A percentile compares a stretch with the other conserved stretches of the same genome.
phyloP scores from a whole-genome alignment of 768 basidiomycete species.

The Lyophyllum decastes region DNA sequence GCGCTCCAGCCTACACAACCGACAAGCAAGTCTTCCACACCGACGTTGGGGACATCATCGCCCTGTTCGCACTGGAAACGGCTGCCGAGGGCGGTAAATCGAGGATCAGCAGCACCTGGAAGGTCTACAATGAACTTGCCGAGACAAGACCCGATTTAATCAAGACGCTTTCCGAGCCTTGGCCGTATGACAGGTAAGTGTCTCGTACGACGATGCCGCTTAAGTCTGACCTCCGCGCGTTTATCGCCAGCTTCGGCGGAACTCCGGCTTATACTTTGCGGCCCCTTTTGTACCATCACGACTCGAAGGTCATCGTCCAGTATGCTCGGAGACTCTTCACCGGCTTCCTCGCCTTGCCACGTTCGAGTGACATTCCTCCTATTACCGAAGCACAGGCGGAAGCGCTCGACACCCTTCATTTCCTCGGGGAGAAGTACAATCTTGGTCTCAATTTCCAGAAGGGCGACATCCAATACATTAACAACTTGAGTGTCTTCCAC shows the following conservation, averaged over 20 bases:
- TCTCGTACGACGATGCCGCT: not conserved
- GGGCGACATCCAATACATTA: conserved; percentile 50
- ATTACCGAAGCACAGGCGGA: conserved; percentile 49
- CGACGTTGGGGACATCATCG: conserved; percentile 45
- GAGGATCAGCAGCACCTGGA: conserved; percentile 42
- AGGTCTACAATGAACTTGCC: conserved; percentile 48
- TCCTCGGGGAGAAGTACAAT: conserved; percentile 40
- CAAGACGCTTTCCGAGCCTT: conserved; percentile 39
- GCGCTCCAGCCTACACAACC: conserved; percentile 27
- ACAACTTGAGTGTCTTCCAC: conserved; percentile 42
- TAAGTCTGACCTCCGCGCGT: no score
- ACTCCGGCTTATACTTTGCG: conserved; percentile 34
- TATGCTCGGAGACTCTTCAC: conserved; percentile 48
- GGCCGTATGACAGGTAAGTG: conserved; percentile 39
- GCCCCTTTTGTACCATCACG: conserved; percentile 39
- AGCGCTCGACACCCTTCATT: conserved; percentile 44
- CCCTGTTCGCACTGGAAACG: conserved; percentile 39
- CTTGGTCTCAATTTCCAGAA: conserved; percentile 45
- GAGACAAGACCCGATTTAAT: conserved; percentile 44
- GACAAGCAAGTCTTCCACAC: conserved; percentile 52
- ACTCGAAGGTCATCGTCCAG: conserved; percentile 42
- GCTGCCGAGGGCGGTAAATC: conserved; percentile 45
- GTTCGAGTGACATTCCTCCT: conserved; percentile 35
- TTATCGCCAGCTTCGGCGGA: conserved; percentile 29
- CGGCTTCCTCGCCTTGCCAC: conserved; percentile 23